Evolutionary conservation across 495 filamentous ascomycete genomes (phyloP), one percentile per base, ranked within the genome.

Genomic region (Penicillium canariense): DNA sequence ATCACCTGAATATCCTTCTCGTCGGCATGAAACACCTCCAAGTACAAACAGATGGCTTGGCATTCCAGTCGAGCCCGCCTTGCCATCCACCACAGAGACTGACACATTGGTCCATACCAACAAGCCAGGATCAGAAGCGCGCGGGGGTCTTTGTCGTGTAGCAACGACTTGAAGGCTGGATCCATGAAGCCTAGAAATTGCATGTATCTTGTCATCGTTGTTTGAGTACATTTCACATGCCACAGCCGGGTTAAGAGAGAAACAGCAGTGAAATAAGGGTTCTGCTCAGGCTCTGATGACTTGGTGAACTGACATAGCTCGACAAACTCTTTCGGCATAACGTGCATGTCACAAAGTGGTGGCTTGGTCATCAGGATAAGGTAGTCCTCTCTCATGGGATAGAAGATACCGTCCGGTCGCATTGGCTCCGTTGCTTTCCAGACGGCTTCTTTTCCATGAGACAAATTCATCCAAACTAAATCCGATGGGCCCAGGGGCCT

Each of bases 41-140:
- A 50, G 30, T 74, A 76, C 18, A 62, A 40, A 48, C 72, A 74
- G 34, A 76, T 77, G n/a, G 73, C 64, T 28, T 59, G 72, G 47
- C 69, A 68, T 61, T 76, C 72, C 23, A 76, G 36, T 34, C 51
- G 43, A 11, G 70, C 68, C 35, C 73, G 56, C n/a, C 55, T 48
- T 10, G 58, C 48, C 14, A 75, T 60, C 60, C 66, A 77, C 74
- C 73, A 76, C 28, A 55, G 44, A 22, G 60, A 32, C 22, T 43
- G 31, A 38, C 58, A 34, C 27, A 64, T 47, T 43, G 66, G 65
- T 1, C 51, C 57, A 62, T 71, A 77, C 74, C 74, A 78, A 32
- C 69, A 62, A 11, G 63, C 68, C 11, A 75, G 46, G 28, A 77
- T 56, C 25, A 76, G 58, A 11, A 76, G 56, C 2, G 74, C 72